phyloP scores from a whole-genome alignment of 2,329 filamentous ascomycete species.

The Fonsecaea nubica region DNA sequence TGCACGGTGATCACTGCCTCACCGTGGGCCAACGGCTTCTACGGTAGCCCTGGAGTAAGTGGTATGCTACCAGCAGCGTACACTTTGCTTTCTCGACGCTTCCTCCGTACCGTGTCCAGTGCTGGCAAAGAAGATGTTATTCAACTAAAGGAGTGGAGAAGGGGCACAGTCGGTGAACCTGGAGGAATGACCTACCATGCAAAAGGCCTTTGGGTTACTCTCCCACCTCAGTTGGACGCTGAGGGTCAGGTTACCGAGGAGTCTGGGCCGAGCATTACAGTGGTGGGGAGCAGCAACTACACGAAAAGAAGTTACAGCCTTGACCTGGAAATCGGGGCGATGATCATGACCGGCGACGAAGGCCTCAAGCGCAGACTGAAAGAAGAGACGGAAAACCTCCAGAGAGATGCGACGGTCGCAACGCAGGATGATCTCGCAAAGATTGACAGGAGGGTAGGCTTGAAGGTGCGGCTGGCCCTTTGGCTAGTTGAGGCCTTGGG shows the following conservation, averaged over 20 bases:
- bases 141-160: constrained; percentile 83
- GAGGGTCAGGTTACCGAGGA: constrained; percentile 51
- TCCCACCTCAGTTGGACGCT: constrained; percentile 32
- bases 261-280: constrained; percentile 73
- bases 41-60: constrained; percentile 82
- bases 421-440: constrained; percentile 79
- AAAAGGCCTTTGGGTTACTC: constrained; percentile 66
- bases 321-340: constrained; percentile 85
- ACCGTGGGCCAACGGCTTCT: constrained; percentile 95
- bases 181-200: constrained; percentile 97
- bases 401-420: constrained; percentile 72
- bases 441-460: constrained; percentile 80
- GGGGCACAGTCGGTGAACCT: constrained; percentile 78
- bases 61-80: constrained; percentile 92
- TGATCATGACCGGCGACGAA: constrained; percentile 81
- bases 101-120: constrained; percentile 69
- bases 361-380: constrained; percentile 74
- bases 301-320: constrained; percentile 91
- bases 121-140: constrained; percentile 65
- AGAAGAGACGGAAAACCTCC: constrained; percentile 80
- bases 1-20: constrained; percentile 92
- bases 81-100: constrained; percentile 82
- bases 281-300: constrained; percentile 94
- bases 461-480: constrained; percentile 88
- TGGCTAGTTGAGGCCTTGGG: constrained; percentile 88